Evolutionary conservation across 331 rosid genomes (phyloP).

Genomic region (Acacia pycnantha): DNA sequence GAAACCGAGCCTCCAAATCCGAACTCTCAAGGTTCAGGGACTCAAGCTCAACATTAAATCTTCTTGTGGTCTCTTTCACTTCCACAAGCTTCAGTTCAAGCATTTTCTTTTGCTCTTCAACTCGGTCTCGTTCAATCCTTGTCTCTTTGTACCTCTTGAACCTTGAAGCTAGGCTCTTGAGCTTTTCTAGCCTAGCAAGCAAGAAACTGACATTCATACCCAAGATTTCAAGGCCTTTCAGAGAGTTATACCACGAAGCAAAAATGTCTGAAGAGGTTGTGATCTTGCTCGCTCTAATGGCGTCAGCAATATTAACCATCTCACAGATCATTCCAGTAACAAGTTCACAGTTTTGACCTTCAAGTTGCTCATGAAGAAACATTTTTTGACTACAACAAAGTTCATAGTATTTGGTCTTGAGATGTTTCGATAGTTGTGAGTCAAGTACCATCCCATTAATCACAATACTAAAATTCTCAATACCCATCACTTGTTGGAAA

Average conservation of each 20-base stretch:
- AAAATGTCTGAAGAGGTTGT: conserved; percentile 34
- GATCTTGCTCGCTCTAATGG: conserved; percentile 41
- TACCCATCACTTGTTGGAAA: conserved; percentile 45
- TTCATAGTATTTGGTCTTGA: conserved; percentile 47
- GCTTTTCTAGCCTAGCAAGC: conserved; percentile 39
- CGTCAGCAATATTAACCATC: conserved; percentile 55
- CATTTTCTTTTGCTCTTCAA: conserved; percentile 25
- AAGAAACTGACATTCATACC: conserved; percentile 59
- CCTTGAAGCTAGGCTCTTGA: conserved; percentile 32
- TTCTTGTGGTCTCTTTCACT: background rate
- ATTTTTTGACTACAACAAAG: conserved; percentile 55
- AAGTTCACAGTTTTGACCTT: conserved; percentile 51
- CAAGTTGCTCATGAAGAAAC: conserved; percentile 57
- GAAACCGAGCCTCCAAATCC: conserved; percentile 29
- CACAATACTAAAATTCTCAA: conserved; percentile 39
- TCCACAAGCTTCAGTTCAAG: background rate
- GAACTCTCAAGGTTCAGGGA: background rate
- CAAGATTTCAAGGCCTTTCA: conserved; percentile 43
- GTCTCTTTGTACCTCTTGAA: conserved; percentile 33
- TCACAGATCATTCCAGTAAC: conserved; percentile 53
- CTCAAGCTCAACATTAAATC: background rate
- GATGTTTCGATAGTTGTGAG: conserved; percentile 41
- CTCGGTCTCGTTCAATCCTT: conserved; percentile 23
- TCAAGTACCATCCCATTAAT: conserved; percentile 50
- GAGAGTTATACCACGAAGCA: conserved; percentile 45